Evolutionary conservation across 352 stramenopile genomes (phyloP).

Genomic region (Hyaloperonospora brassicae): DNA sequence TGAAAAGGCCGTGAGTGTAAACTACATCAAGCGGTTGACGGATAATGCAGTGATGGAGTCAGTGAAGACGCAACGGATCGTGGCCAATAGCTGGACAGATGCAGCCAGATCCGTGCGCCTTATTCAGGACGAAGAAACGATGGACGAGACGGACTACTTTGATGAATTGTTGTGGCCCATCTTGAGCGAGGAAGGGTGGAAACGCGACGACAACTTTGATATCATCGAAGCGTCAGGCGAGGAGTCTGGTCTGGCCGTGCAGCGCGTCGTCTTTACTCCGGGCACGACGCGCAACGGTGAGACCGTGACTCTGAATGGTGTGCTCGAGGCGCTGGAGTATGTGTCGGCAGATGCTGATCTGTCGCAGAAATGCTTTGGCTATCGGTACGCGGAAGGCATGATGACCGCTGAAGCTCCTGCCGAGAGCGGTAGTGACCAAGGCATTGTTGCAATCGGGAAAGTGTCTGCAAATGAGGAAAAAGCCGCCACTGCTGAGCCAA

Average conservation of each 20-base stretch:
- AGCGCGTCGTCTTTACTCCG: conserved; percentile 33
- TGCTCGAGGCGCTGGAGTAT: conserved; percentile 46
- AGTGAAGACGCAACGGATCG: conserved; percentile 41
- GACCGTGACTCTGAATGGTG: conserved; percentile 34
- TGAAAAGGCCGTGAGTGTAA: conserved; percentile 54
- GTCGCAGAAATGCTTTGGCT: conserved; percentile 63
- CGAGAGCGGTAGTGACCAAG: conserved; percentile 20
- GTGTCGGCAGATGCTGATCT: conserved; percentile 43
- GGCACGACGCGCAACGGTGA: conserved; percentile 16
- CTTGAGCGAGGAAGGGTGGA: conserved; percentile 66
- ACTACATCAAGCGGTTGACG: conserved; percentile 59
- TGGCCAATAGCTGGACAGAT: conserved; percentile 22
- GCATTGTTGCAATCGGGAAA: conserved; percentile 13
- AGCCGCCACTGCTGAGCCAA: conserved; percentile 1
- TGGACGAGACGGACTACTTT: conserved; percentile 66
- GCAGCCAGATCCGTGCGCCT: conserved; percentile 13
- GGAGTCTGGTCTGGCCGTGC: conserved; percentile 29
- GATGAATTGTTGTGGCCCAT: conserved; percentile 75
- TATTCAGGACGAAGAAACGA: conserved; percentile 31
- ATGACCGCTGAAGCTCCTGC: conserved; percentile 35
- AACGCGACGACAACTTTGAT: conserved; percentile 36
- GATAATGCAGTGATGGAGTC: conserved; percentile 70
- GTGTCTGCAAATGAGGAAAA: conserved; percentile 4
- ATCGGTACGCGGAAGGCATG: conserved; percentile 42
- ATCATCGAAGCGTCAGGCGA: conserved; percentile 45